Evolutionary conservation across 2,329 filamentous ascomycete species (phyloP).

Genomic region (Colletotrichum phormii): DNA sequence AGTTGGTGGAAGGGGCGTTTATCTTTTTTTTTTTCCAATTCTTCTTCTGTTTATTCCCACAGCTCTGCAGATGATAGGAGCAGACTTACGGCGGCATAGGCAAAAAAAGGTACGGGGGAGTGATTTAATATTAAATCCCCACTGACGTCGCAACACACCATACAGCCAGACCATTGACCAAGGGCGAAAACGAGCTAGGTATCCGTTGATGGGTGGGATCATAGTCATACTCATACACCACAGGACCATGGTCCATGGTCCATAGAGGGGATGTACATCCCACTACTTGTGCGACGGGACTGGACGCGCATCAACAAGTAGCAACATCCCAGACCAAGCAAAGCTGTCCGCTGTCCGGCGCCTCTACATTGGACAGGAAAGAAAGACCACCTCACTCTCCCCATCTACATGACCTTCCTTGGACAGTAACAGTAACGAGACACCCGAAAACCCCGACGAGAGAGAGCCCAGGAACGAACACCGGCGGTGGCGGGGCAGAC

Average conservation of each 20-base stretch:
- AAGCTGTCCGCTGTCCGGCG: background rate
- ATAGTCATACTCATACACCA: background rate
- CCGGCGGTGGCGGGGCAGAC: background rate
- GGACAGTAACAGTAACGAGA: background rate
- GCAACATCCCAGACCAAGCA: background rate
- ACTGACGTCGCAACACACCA: conserved; percentile 36
- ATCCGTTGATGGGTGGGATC: conserved; percentile 14
- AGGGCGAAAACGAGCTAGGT: conserved; percentile 2
- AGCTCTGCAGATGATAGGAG: conserved; percentile 21
- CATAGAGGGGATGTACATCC: background rate
- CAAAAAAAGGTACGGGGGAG: conserved; percentile 8
- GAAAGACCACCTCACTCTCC: background rate
- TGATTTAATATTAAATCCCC: conserved; percentile 39
- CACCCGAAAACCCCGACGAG: too few species aligned
- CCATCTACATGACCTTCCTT: background rate
- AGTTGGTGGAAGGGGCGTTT: conserved; percentile 25
- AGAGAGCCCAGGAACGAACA: background rate
- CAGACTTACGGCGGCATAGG: conserved; percentile 15
- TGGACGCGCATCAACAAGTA: background rate
- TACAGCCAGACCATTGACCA: background rate
- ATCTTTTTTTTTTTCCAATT: conserved; percentile 16
- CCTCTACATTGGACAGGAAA: background rate
- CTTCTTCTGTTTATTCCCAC: conserved; percentile 33
- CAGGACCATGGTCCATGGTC: background rate
- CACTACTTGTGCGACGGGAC: background rate